A percentile compares a stretch with the other conserved stretches of the same genome.
Evolutionary conservation across 805 yeast species (phyloP).

Genomic region (Isabelozyma gotoi): DNA sequence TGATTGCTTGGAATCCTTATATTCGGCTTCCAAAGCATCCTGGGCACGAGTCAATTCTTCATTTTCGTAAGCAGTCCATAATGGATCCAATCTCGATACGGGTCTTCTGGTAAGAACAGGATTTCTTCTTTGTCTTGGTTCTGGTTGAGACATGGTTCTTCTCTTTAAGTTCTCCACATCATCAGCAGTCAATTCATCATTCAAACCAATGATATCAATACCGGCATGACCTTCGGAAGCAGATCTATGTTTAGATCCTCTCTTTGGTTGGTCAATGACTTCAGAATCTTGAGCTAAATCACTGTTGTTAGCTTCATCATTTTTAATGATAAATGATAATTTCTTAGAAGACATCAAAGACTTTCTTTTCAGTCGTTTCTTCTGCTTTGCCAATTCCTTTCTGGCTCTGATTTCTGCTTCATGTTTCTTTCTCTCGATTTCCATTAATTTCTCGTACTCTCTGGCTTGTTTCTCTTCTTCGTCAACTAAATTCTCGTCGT

Average conservation of each 20-base stretch:
- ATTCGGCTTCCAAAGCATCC: conserved; percentile 40
- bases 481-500: conserved; percentile 46
- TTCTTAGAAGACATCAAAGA: conserved; percentile 39
- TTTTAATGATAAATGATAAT: conserved; percentile 33
- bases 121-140: conserved; percentile 27
- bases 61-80: conserved; percentile 52
- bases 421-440: conserved; percentile 46
- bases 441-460: conserved; percentile 49
- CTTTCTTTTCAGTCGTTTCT: conserved; percentile 39
- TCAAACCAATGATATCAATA: conserved; percentile 4
- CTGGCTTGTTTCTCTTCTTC: conserved; percentile 42
- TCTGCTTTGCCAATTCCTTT: conserved; percentile 46
- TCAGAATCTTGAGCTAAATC: conserved; percentile 26
- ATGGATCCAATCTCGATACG: conserved; percentile 56
- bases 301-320: conserved; percentile 17
- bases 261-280: conserved; percentile 34
- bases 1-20: conserved; percentile 16
- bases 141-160: conserved; percentile 48
- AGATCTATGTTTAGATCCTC: conserved; percentile 37
- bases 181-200: conserved; percentile 41
- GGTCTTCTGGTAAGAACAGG: conserved; percentile 53
- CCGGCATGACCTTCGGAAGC: conserved; percentile 30
- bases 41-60: conserved; percentile 44
- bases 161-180: conserved; percentile 46
- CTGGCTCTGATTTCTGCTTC: conserved; percentile 53